These are phyloP conservation scores for Candida tallmaniae DNA, from an alignment of 805 yeast genomes.

Conservation along the genomic window DNA sequence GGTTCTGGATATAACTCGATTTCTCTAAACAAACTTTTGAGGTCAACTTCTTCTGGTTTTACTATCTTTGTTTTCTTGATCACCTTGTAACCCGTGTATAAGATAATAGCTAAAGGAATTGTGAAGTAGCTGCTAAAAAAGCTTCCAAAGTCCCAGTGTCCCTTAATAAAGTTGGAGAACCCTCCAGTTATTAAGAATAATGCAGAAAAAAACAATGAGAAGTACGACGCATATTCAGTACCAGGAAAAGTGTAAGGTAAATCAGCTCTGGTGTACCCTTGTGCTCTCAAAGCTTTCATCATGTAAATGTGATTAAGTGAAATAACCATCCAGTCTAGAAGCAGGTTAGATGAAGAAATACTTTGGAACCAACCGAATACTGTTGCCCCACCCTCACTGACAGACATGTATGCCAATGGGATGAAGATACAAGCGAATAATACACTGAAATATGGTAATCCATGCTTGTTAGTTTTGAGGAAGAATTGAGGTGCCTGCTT, in stretches of 20 bases:
- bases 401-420: slow-evolving; percentile 31
- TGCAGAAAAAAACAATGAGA: slow-evolving; percentile 29
- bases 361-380: slow-evolving; percentile 72
- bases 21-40: slow-evolving; percentile 22
- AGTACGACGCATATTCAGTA: slow-evolving; percentile 27
- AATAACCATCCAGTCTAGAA: slow-evolving; percentile 56
- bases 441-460: slow-evolving; percentile 30
- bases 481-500: slow-evolving; percentile 36
- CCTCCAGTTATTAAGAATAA: slow-evolving; percentile 59
- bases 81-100: slow-evolving; percentile 56
- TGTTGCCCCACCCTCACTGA: slow-evolving; percentile 51
- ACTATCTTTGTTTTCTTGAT: slow-evolving; percentile 29
- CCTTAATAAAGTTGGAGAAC: slow-evolving; percentile 56
- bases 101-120: slow-evolving; percentile 47
- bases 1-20: slow-evolving; percentile 26
- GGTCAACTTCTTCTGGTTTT: slow-evolving; percentile 28
- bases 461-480: slow-evolving; percentile 26
- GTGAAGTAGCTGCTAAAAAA: slow-evolving; percentile 73
- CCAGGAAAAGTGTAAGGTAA: slow-evolving; percentile 24
- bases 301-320: slow-evolving; percentile 57
- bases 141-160: slow-evolving; percentile 48
- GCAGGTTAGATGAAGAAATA: slow-evolving; percentile 63
- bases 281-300: slow-evolving; percentile 28
- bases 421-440: slow-evolving; percentile 20
- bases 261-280: slow-evolving; percentile 14